Evolutionary conservation across 352 stramenopile genomes (phyloP), one percentile per base, ranked within the genome.

Genomic region (Phytopythium litorale): DNA sequence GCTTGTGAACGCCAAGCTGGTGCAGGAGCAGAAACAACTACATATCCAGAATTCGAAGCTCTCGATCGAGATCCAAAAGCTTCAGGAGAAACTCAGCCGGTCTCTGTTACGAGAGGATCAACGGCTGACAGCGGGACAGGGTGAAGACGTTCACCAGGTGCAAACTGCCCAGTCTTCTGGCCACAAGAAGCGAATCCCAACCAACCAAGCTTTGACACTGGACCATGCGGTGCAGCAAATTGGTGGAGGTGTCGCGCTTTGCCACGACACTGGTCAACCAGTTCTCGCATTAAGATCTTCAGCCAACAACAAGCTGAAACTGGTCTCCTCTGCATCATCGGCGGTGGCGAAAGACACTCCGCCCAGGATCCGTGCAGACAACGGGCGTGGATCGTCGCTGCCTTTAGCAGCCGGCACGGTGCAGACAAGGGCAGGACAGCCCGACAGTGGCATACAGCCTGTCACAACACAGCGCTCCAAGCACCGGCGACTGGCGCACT

Each of bases 1-100:
- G 30, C 60, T 91, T 11, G 71, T 84, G 18, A 91, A 91, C 32
- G 74, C 81, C 7, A 88, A 88, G 50, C 68, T 89, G 28, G 74
- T 87, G 16, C 81, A 88, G 55, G 76, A 87, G 13, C 81, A 88
- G 15, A 81, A 83, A 46, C 77, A 87, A 43, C 58, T 84, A 6
- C 76, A 84, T 23, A 62, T 79, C 21, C 73, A 70, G 61, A 81
- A 76, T 25, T 58, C 42, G 0, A 45, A 45, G 11, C 38, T 81
- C 12, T 33, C 30, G 5, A 57, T 57, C 30, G 65, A 87, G 33
- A 49, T 88, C 5, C 63, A 72, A 23, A 46, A 72, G 2, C 38
- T 89, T 6, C 72, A 83, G 40, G 81, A 88, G 43, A 83, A 82
- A 33, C 46, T 87, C 19, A 81, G 84, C 50, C 68, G 67, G 21